Percentiles rank a stretch among this genome's conserved stretches.
Conservation (phyloP, 768 basidiomycete genomes). For the Russula sp. region DNA sequence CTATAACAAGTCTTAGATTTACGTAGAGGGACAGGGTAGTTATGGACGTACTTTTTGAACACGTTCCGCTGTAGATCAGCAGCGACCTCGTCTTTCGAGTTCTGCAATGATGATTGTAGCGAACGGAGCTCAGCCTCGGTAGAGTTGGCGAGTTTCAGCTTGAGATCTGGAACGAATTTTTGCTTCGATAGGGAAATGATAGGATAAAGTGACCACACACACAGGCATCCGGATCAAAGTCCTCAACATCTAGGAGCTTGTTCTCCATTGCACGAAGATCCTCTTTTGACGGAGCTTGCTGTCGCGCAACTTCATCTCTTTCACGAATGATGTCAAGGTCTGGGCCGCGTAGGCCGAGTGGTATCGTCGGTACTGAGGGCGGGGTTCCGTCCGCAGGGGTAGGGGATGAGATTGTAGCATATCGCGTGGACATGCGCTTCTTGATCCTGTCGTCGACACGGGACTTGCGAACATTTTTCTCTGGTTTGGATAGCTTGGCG, state of each 20-base stretch:
- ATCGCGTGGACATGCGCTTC: slow-evolving; percentile 94
- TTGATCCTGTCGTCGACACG: slow-evolving; percentile 86
- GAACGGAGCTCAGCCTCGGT: slow-evolving; percentile 77
- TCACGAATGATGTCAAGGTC: slow-evolving; percentile 43
- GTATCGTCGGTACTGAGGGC: slow-evolving; percentile 59
- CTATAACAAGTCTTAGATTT: slow-evolving; percentile 43
- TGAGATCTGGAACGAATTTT: slow-evolving; percentile 49
- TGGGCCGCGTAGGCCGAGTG: slow-evolving; percentile 41
- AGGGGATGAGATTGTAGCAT: slow-evolving; percentile 72
- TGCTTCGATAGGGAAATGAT: neutral
- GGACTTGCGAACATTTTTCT: slow-evolving; percentile 41
- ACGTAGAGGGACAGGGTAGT: slow-evolving; percentile 2
- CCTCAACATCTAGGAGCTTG: slow-evolving; percentile 65
- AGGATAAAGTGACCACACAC: slow-evolving; percentile 44
- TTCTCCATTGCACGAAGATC: slow-evolving; percentile 62
- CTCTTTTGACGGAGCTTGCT: slow-evolving; percentile 44
- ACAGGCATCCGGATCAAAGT: slow-evolving; percentile 90
- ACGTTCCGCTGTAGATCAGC: slow-evolving; percentile 86
- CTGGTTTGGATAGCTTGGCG: slow-evolving; percentile 24
- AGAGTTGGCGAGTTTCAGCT: slow-evolving; percentile 84
- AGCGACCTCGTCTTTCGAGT: slow-evolving; percentile 68
- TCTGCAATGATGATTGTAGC: slow-evolving; percentile 71
- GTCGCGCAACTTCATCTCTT: slow-evolving; percentile 47
- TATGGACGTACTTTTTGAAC: slow-evolving; percentile 82
- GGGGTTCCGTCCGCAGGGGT: slow-evolving; percentile 59